Conservation (phyloP, 1,284 basidiomycete genomes). For the Malassezia globosa region DNA sequence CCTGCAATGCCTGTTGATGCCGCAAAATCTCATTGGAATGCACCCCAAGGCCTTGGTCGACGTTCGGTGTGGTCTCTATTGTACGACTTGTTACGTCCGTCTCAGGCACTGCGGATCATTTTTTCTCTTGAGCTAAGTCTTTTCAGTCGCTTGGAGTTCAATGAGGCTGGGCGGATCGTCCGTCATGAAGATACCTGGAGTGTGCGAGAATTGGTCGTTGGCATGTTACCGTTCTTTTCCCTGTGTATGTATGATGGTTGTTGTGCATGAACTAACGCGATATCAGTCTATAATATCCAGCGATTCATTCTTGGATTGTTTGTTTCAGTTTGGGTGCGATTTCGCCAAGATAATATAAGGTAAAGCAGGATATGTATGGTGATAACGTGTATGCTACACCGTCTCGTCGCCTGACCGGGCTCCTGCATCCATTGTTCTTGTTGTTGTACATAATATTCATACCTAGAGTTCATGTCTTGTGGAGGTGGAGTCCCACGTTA, state of each 20-base stretch:
- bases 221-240: conserved; percentile 38
- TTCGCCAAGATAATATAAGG: not conserved
- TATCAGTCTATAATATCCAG: conserved; percentile 11
- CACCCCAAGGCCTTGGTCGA: conserved; percentile 32
- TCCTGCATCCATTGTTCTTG: too few relatives aligned
- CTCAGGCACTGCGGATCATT: conserved; percentile 28
- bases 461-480: not conserved
- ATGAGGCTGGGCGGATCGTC: conserved; percentile 44
- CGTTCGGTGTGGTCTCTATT: conserved; percentile 30
- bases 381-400: too few relatives aligned
- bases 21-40: conserved; percentile 37
- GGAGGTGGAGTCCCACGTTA: too few relatives aligned
- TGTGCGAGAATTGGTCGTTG: conserved; percentile 42
- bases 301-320: conserved; percentile 9
- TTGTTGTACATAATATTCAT: too few relatives aligned
- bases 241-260: conserved; percentile 13
- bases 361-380: not conserved
- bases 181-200: conserved; percentile 47
- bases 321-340: conserved; percentile 5
- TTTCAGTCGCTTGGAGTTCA: conserved; percentile 46
- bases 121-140: conserved; percentile 42
- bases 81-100: conserved; percentile 34
- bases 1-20: conserved; percentile 37
- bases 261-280: not conserved
- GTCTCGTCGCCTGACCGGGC: too few relatives aligned